phyloP scores from a whole-genome alignment of 768 basidiomycete genomes.

The Suillus spraguei region DNA sequence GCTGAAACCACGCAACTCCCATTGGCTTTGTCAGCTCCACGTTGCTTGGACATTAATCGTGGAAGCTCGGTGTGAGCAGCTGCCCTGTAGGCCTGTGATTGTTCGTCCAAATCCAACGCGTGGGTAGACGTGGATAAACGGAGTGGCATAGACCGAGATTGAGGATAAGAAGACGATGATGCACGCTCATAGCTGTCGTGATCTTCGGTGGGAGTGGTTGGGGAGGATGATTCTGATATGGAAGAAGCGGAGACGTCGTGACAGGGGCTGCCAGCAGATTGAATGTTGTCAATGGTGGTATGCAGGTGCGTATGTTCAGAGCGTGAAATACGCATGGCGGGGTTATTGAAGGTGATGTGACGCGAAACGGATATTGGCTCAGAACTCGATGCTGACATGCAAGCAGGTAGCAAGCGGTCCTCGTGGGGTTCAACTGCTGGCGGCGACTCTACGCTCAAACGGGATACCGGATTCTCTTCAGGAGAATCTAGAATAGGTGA shows the following conservation, averaged over 20 bases:
- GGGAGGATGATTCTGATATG: background rate
- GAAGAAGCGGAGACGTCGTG: background rate
- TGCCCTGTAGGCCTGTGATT: conserved; percentile 16
- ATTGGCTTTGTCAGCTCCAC: conserved; percentile 16
- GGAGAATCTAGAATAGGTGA: conserved; percentile 24
- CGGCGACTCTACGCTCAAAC: conserved; percentile 9
- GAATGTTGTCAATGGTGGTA: background rate
- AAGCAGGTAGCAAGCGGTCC: conserved; percentile 2
- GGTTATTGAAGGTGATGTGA: background rate
- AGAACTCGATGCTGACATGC: background rate
- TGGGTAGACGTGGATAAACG: background rate
- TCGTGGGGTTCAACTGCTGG: background rate
- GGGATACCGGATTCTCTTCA: background rate
- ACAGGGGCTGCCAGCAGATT: conserved; percentile 1
- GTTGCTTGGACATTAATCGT: conserved; percentile 24
- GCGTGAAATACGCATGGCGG: background rate
- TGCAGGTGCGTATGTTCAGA: background rate
- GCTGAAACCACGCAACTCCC: conserved; percentile 6
- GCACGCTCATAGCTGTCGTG: background rate
- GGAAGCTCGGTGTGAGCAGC: conserved; percentile 17
- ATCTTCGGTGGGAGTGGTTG: background rate
- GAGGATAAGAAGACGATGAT: background rate
- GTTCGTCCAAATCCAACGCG: conserved; percentile 10
- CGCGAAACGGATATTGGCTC: conserved; percentile 3
- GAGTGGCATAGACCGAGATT: conserved; percentile 7